Conservation (phyloP, 805 yeast genomes). For the Maudiozyma bulderi region DNA sequence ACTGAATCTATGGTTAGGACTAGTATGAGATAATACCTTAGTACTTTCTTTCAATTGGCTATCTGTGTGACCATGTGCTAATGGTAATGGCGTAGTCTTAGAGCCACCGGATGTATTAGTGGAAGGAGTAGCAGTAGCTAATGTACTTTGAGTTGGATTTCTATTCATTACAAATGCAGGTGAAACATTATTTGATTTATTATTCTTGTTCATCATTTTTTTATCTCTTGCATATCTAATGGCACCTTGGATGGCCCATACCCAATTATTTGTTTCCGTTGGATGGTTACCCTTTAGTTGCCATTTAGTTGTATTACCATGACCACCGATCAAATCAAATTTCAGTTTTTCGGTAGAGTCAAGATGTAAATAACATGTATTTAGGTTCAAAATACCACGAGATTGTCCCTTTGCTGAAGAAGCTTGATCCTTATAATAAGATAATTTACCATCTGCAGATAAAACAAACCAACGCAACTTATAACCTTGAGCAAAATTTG, state of each 20-base stretch:
- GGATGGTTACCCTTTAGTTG: constrained; percentile 92
- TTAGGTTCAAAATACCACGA: constrained; percentile 80
- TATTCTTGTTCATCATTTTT: constrained; percentile 25
- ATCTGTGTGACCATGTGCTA: neutral
- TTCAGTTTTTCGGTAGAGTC: constrained; percentile 87
- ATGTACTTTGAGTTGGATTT: neutral
- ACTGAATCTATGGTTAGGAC: constrained; percentile 5
- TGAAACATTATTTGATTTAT: constrained; percentile 7
- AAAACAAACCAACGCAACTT: constrained; percentile 88
- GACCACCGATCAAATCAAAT: constrained; percentile 75
- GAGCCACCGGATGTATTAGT: neutral
- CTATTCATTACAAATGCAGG: constrained; percentile 15
- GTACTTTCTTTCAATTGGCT: neutral
- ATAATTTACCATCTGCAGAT: constrained; percentile 68
- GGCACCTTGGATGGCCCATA: constrained; percentile 91
- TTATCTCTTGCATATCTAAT: constrained; percentile 74
- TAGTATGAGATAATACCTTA: neutral
- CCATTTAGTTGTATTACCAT: constrained; percentile 60
- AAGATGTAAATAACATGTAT: constrained; percentile 69
- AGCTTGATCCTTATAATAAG: constrained; percentile 84
- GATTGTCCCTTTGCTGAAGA: constrained; percentile 62
- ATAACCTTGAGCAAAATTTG: constrained; percentile 93
- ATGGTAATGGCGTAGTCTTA: neutral
- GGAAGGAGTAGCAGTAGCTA: neutral
- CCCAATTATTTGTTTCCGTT: constrained; percentile 94